Conservation (phyloP, 345 rosid species). For the Lepidium didymum region DNA sequence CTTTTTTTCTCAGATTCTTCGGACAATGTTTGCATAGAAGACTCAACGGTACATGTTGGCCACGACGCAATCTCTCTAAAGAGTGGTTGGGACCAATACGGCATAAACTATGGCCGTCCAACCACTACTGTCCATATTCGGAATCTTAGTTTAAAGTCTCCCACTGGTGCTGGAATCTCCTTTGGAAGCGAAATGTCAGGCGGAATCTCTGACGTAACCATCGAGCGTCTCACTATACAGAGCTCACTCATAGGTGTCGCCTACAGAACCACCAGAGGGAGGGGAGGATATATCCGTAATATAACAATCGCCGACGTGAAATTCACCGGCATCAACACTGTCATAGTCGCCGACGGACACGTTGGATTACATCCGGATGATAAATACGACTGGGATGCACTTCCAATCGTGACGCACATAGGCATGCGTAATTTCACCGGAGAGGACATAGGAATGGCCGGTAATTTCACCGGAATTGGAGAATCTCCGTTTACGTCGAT, state of each 20-base stretch:
- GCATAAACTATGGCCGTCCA: conserved; percentile 63
- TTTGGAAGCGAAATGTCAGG: conserved; percentile 99
- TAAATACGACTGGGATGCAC: conserved; percentile 57
- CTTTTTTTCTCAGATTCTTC: conserved; percentile 62
- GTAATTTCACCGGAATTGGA: conserved; percentile 63
- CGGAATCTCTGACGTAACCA: conserved; percentile 61
- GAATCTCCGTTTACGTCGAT: conserved; percentile 72
- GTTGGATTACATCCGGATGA: conserved; percentile 80
- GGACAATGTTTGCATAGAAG: conserved; percentile 73
- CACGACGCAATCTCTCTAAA: conserved; percentile 72
- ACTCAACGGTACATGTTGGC: conserved; percentile 60
- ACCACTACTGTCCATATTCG: conserved; percentile 56
- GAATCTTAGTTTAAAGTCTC: conserved; percentile 56
- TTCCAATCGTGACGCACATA: conserved; percentile 46
- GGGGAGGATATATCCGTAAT: conserved; percentile 75
- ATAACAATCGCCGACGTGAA: conserved; percentile 45
- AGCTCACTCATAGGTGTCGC: conserved; percentile 57
- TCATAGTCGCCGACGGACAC: conserved; percentile 54
- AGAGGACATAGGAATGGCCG: conserved; percentile 46
- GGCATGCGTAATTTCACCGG: conserved; percentile 52
- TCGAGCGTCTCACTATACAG: conserved; percentile 39
- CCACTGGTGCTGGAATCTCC: conserved; percentile 66
- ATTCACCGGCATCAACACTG: conserved; percentile 34
- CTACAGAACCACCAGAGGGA: conserved; percentile 66
- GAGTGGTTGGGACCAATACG: conserved; percentile 97